A percentile compares a stretch with the other conserved stretches of the same genome.
Evolutionary conservation across 208 protist genomes (phyloP).

Genomic region (Strigomonas oncopelti): DNA sequence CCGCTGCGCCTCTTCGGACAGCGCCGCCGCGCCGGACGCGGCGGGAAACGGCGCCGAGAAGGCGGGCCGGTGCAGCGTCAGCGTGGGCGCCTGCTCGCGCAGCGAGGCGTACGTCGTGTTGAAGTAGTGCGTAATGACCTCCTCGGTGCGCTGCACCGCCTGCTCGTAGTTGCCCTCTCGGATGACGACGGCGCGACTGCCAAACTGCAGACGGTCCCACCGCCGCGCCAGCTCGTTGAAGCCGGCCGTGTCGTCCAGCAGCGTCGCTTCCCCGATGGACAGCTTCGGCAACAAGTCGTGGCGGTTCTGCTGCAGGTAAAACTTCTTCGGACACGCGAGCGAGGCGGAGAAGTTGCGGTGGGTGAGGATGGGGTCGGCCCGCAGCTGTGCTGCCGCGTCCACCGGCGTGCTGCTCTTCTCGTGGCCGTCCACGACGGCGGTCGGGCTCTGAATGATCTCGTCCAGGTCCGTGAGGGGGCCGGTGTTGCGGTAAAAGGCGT

Average conservation of each 20-base stretch:
- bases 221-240: constrained; percentile 85
- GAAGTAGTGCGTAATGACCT: constrained; percentile 77
- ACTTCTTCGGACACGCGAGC: constrained; percentile 79
- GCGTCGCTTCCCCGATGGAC: constrained; percentile 74
- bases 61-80: constrained; percentile 82
- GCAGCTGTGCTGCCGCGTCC: neutral
- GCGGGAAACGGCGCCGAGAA: constrained; percentile 52
- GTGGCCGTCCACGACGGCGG: neutral
- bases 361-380: constrained; percentile 30
- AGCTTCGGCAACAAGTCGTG: constrained; percentile 50
- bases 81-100: constrained; percentile 72
- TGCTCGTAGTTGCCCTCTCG: constrained; percentile 56
- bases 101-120: constrained; percentile 64
- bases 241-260: constrained; percentile 78
- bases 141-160: constrained; percentile 68
- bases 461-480: constrained; percentile 65
- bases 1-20: neutral
- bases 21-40: neutral
- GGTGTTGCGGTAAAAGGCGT: constrained; percentile 29
- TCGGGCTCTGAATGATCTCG: constrained; percentile 35
- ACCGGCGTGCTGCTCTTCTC: neutral
- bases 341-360: constrained; percentile 68
- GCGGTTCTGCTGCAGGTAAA: constrained; percentile 69
- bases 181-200: constrained; percentile 74
- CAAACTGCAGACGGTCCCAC: constrained; percentile 86